A percentile compares a stretch with the other conserved stretches of the same genome.
These are phyloP conservation scores for Fennellomyces sp. DNA, from an alignment of 371 early-diverging fungal genomes.

Conservation along the genomic window DNA sequence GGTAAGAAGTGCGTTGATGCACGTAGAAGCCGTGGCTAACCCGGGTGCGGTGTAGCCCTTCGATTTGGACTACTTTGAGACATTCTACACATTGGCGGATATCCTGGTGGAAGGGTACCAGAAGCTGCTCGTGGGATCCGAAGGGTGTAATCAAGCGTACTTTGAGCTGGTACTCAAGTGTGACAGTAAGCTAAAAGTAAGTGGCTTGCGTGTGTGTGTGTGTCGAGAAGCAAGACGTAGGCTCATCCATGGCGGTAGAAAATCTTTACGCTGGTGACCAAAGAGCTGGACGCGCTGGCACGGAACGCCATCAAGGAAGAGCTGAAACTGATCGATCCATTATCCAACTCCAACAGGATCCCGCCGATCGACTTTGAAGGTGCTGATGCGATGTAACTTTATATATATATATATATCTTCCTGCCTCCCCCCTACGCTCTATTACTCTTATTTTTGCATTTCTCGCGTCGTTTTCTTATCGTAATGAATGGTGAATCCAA, in stretches of 20 bases:
- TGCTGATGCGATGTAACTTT: constrained; percentile 21
- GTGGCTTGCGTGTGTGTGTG: background rate
- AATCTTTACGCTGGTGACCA: constrained; percentile 56
- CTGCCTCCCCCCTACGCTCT: background rate
- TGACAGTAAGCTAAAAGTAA: constrained; percentile 58
- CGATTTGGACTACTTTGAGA: constrained; percentile 61
- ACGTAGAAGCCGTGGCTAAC: no score
- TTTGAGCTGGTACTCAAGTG: constrained; percentile 62
- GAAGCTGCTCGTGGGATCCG: constrained; percentile 41
- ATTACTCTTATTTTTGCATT: no score
- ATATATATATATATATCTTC: background rate
- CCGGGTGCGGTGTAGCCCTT: constrained; percentile 51
- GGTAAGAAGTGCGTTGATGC: constrained; percentile 34
- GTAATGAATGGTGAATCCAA: no score
- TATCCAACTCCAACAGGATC: constrained; percentile 35
- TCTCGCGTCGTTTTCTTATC: no score
- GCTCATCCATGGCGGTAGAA: constrained; percentile 28
- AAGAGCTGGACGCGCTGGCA: constrained; percentile 54
- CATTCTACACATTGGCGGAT: constrained; percentile 54
- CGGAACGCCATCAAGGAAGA: constrained; percentile 61
- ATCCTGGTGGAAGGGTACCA: constrained; percentile 51
- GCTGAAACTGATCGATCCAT: constrained; percentile 52
- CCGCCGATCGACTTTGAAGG: constrained; percentile 51
- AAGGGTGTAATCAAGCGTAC: constrained; percentile 48
- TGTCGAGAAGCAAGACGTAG: background rate